Conservation (phyloP, 2,329 filamentous ascomycete genomes). For the Juglanconis oblonga region DNA sequence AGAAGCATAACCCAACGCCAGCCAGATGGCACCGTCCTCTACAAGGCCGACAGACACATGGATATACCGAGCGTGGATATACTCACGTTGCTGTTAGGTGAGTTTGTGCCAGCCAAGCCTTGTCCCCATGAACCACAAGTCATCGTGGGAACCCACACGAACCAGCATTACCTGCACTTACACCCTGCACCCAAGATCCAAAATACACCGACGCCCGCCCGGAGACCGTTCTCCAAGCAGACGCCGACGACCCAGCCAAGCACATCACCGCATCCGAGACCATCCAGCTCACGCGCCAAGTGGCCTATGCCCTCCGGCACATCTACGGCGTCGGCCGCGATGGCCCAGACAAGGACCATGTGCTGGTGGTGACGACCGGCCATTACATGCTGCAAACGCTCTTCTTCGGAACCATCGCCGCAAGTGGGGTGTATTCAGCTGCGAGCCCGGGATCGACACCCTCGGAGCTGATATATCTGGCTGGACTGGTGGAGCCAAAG, state of each 20-base stretch:
- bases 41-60: conserved; percentile 30
- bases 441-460: conserved; percentile 49
- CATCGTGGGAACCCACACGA: background rate
- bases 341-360: conserved; percentile 49
- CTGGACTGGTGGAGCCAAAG: conserved; percentile 35
- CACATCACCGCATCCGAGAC: conserved; percentile 51
- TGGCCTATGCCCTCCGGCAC: conserved; percentile 53
- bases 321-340: conserved; percentile 49
- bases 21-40: conserved; percentile 33
- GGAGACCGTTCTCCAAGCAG: conserved; percentile 52
- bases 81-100: conserved; percentile 43
- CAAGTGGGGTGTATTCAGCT: conserved; percentile 57
- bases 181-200: conserved; percentile 27
- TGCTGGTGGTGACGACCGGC: conserved; percentile 55
- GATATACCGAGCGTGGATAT: conserved; percentile 39
- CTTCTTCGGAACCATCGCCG: conserved; percentile 56
- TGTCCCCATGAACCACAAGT: too few relatives aligned
- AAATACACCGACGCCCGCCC: conserved; percentile 34
- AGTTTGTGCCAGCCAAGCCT: background rate
- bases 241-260: conserved; percentile 53
- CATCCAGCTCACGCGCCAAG: conserved; percentile 45
- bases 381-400: conserved; percentile 52
- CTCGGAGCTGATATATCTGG: conserved; percentile 47
- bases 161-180: background rate
- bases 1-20: conserved; percentile 26